Percentiles rank a stretch among this genome's conserved stretches.
phyloP scores from a whole-genome alignment of 2,329 filamentous ascomycete species.

The Domatiomyces globalis region DNA sequence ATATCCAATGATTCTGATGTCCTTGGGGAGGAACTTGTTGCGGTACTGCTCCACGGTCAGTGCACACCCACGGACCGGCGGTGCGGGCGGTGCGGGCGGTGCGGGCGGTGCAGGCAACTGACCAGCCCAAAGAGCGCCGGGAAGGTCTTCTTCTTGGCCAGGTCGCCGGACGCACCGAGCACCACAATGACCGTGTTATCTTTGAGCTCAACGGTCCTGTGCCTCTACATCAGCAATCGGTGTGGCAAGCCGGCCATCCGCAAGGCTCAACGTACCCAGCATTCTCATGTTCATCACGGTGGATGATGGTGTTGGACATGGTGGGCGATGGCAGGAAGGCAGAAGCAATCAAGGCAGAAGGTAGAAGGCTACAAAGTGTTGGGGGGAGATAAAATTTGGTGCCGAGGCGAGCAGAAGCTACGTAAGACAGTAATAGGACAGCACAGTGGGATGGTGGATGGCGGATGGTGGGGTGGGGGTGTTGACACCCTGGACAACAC shows the following conservation, averaged over 20 bases:
- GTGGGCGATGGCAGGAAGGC: slow-evolving; percentile 9
- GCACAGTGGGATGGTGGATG: not conserved
- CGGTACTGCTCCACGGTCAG: slow-evolving; percentile 52
- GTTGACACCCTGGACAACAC: not conserved
- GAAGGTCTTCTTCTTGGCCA: slow-evolving; percentile 99
- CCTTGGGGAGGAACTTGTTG: slow-evolving; percentile 95
- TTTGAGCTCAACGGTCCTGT: slow-evolving; percentile 84
- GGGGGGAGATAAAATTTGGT: slow-evolving; percentile 9
- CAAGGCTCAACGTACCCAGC: slow-evolving; percentile 36
- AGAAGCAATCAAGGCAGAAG: slow-evolving; percentile 9
- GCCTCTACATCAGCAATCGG: slow-evolving; percentile 18
- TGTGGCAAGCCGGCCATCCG: slow-evolving; percentile 5
- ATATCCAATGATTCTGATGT: slow-evolving; percentile 96
- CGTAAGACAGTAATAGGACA: not conserved
- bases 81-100: slow-evolving; percentile 4
- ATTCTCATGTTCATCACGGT: slow-evolving; percentile 35
- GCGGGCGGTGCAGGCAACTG: slow-evolving; percentile 35
- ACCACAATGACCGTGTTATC: slow-evolving; percentile 96
- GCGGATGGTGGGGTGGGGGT: not conserved
- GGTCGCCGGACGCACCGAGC: slow-evolving; percentile 88
- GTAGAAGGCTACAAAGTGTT: slow-evolving; percentile 8
- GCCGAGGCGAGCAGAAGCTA: slow-evolving; percentile 16
- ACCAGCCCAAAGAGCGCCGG: slow-evolving; percentile 94
- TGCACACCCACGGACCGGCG: slow-evolving; percentile 14
- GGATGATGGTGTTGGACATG: slow-evolving; percentile 40